phyloP scores from a whole-genome alignment of 2,329 filamentous ascomycete species.

The Colletotrichum limetticola region DNA sequence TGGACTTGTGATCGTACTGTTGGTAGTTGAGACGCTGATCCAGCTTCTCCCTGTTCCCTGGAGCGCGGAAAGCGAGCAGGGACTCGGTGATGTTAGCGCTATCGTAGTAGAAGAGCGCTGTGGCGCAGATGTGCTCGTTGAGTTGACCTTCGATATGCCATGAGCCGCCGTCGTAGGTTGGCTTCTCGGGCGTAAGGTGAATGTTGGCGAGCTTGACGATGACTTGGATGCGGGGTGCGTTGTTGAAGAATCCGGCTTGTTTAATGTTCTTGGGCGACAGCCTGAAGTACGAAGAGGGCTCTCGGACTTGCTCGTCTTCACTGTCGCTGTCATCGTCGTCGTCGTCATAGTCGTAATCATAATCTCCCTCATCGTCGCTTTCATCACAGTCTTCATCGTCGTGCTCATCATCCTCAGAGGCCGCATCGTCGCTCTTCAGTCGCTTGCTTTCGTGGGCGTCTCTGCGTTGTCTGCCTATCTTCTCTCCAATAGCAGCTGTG shows the following conservation, averaged over 20 bases:
- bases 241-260: conserved; percentile 43
- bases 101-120: conserved; percentile 72
- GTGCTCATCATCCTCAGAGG: conserved; percentile 39
- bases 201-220: conserved; percentile 73
- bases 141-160: conserved; percentile 67
- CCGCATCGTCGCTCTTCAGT: conserved; percentile 28
- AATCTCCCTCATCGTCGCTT: conserved; percentile 35
- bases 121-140: conserved; percentile 74
- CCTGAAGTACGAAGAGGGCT: conserved; percentile 42
- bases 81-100: conserved; percentile 67
- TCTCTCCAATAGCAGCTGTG: not conserved
- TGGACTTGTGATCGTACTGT: conserved; percentile 46
- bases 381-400: conserved; percentile 38
- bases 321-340: conserved; percentile 36
- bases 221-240: conserved; percentile 60
- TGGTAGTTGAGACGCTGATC: conserved; percentile 40
- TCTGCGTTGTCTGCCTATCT: not conserved
- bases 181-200: conserved; percentile 67
- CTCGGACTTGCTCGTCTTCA: conserved; percentile 29
- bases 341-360: conserved; percentile 5
- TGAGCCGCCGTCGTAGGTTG: conserved; percentile 61
- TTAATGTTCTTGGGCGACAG: conserved; percentile 39
- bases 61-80: conserved; percentile 61
- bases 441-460: not conserved
- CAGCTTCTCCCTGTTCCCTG: conserved; percentile 44